Percentiles rank a stretch among this genome's conserved stretches.
Conservation (phyloP, 208 protist species). For the Wallacemonas rigidus region DNA sequence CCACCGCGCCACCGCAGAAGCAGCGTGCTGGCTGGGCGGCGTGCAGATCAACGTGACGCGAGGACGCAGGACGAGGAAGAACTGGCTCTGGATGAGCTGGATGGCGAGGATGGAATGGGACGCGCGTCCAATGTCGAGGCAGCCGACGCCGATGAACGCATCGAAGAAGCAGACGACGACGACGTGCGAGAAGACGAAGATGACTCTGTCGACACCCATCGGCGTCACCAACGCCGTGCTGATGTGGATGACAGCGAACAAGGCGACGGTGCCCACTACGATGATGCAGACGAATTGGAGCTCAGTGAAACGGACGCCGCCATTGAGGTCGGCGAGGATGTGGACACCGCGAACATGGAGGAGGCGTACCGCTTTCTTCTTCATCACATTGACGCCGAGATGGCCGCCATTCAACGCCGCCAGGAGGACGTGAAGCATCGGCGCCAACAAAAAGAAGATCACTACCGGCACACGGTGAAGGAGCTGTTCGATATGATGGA, state of each 20-base stretch:
- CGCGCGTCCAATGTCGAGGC: too few relatives aligned
- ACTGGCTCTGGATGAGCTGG: neutral
- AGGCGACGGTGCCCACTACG: too few relatives aligned
- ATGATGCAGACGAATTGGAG: neutral
- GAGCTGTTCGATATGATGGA: conserved; percentile 78
- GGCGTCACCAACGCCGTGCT: too few relatives aligned
- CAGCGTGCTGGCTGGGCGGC: too few relatives aligned
- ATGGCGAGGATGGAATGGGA: neutral
- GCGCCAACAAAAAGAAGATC: conserved; percentile 40
- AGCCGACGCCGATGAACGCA: too few relatives aligned
- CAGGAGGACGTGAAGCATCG: conserved; percentile 48
- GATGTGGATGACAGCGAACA: too few relatives aligned
- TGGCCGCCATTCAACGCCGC: conserved; percentile 63
- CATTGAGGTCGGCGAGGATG: conserved; percentile 14
- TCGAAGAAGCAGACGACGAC: too few relatives aligned
- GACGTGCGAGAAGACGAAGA: too few relatives aligned
- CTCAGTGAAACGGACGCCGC: neutral
- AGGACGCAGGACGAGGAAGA: neutral
- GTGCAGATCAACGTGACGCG: neutral
- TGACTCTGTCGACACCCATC: too few relatives aligned
- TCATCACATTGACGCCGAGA: conserved; percentile 81
- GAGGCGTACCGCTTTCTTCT: conserved; percentile 80
- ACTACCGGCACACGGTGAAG: conserved; percentile 48
- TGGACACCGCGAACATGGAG: conserved; percentile 24
- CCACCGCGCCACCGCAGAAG: too few relatives aligned